Evolutionary conservation across 2,329 filamentous ascomycete species (phyloP), one percentile per base, ranked within the genome.

Genomic region (Ophiostoma sp.): DNA sequence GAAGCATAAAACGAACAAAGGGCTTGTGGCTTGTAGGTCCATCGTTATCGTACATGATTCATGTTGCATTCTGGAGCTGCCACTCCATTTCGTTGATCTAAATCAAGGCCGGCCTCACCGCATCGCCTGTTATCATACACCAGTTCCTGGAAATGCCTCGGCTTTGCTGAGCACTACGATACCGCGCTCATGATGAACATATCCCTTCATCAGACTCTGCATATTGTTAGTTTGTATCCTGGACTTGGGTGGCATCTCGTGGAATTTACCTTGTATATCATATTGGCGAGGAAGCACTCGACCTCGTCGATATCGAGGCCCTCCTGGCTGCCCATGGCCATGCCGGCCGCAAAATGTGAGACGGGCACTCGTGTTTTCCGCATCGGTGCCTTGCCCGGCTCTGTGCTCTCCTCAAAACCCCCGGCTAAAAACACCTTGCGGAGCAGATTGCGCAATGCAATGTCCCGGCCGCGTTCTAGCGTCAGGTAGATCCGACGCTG

Each of bases 401-500:
- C 89, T 73, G 94, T 93, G 12, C 85, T 76, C 70, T 92, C 88
- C 73, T 94, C 92, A 70, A 89, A 95, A 0, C 93, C 95, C 55
- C 90, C 92, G 0, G 87, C 87, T 27, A 98, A 77, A 76, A 95
- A 98, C 2, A 98, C 93, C 76, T 96, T 97, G 55, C 95, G 87
- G 70, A 97, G 86, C 3, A 99, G 82, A 76, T 99, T 99, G 68
- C 95, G 90, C 71, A 99, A 79, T 9, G 93, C 91, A 71, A 98
- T 92, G 75, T 99, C 95, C 65, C 95, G 89, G 12, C 92, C 92
- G 60, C 95, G 87, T 76, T 99, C 95, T 0, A 99, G 84, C 0
- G 95, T 97, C 36, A 99, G 85, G 78, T 98, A 99, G 73, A 99
- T 96, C 62, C 94, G 90, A 42, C 90, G 87, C 77, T 91, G 94